Percentiles rank a stretch among this genome's conserved stretches.
These are phyloP conservation scores for Cladosporium sp. DNA, from an alignment of 2,329 filamentous ascomycete species.

Conservation along the genomic window DNA sequence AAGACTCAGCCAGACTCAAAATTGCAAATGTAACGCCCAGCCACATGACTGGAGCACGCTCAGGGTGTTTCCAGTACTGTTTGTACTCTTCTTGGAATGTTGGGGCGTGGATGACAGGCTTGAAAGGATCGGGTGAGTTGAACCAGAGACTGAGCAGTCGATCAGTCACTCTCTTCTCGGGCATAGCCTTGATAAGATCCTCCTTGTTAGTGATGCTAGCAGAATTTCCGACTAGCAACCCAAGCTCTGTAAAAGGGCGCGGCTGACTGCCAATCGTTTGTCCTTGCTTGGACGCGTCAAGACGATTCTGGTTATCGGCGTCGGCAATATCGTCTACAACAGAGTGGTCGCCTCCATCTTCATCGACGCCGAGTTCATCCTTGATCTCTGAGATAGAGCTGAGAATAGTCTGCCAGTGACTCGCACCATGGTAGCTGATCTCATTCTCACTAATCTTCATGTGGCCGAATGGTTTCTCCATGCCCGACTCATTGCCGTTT, in stretches of 20 bases:
- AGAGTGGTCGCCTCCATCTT: slow-evolving; percentile 20
- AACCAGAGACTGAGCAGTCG: slow-evolving; percentile 31
- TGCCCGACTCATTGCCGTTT: slow-evolving; percentile 37
- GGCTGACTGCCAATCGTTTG: no score
- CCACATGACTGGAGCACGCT: slow-evolving; percentile 40
- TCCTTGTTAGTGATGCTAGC: slow-evolving; percentile 22
- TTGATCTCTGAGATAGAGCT: slow-evolving; percentile 50
- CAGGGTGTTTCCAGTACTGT: slow-evolving; percentile 41
- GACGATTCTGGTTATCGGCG: background rate
- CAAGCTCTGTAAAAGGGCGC: slow-evolving; percentile 18
- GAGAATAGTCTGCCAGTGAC: slow-evolving; percentile 78
- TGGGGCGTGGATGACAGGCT: slow-evolving; percentile 58
- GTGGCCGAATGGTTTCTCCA: slow-evolving; percentile 67
- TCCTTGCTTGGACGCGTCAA: no score
- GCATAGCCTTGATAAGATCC: slow-evolving; percentile 30
- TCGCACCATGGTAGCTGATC: slow-evolving; percentile 75
- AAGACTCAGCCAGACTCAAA: slow-evolving; percentile 37
- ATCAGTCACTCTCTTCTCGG: slow-evolving; percentile 30
- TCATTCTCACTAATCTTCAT: slow-evolving; percentile 74
- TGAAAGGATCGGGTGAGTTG: slow-evolving; percentile 32
- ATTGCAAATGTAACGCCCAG: slow-evolving; percentile 46
- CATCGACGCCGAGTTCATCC: slow-evolving; percentile 28
- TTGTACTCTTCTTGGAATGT: slow-evolving; percentile 41
- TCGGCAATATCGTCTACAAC: background rate
- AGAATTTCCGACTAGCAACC: slow-evolving; percentile 27